Conservation (phyloP, 176 grass and related monocot species). For the maize (Zea mays) region DNA sequence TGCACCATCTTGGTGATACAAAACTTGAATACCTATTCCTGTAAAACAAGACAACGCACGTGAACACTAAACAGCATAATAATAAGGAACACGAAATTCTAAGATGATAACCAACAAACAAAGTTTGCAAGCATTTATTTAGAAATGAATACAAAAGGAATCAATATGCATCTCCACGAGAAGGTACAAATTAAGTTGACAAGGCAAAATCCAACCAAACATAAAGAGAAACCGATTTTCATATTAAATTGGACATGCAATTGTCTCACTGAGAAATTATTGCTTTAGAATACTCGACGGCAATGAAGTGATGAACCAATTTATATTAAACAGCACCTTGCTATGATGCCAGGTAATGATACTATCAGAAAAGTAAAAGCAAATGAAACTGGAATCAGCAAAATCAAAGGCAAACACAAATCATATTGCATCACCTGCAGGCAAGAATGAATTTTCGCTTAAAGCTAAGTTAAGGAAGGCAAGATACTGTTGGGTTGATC, state of each 20-base stretch:
- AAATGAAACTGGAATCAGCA: background rate
- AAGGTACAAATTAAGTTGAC: background rate
- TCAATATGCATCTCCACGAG: background rate
- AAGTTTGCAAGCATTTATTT: background rate
- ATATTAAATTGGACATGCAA: background rate
- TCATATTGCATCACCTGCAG: background rate
- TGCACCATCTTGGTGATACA: conserved; percentile 57
- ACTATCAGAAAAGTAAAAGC: background rate
- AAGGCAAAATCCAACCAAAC: background rate
- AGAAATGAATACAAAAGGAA: background rate
- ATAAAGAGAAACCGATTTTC: background rate
- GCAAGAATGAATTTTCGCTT: background rate
- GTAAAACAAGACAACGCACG: background rate
- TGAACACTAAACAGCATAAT: background rate
- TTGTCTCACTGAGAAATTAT: background rate
- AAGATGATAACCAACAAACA: background rate
- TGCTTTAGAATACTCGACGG: background rate
- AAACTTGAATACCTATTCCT: background rate
- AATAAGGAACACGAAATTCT: background rate
- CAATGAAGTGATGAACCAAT: background rate
- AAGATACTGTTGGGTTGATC: background rate
- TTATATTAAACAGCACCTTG: background rate
- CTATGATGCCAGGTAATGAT: background rate
- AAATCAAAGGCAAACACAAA: background rate
- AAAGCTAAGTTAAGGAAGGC: background rate